Conservation (phyloP, 2,329 filamentous ascomycete species). For the Blastomyces silverae region DNA sequence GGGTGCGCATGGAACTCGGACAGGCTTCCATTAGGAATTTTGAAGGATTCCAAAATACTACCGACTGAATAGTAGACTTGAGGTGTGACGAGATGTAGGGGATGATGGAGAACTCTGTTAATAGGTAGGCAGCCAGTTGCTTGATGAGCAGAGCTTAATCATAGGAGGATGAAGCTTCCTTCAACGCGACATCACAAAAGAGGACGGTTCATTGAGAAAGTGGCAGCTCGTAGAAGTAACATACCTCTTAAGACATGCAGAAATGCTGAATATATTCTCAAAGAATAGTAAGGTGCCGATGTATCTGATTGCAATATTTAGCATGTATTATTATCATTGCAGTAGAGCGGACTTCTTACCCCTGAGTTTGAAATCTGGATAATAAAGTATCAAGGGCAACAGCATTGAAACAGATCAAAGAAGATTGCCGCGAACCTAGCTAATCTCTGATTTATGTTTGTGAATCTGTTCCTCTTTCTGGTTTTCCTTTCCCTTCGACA, state of each 20-base stretch:
- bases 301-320: too few relatives aligned
- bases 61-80: background rate
- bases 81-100: too few relatives aligned
- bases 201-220: too few relatives aligned
- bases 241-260: background rate
- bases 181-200: too few relatives aligned
- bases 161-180: too few relatives aligned
- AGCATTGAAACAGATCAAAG: background rate
- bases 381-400: background rate
- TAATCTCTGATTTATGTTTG: too few relatives aligned
- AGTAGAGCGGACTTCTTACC: background rate
- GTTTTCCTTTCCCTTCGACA: too few relatives aligned
- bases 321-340: background rate
- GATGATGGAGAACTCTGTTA: too few relatives aligned
- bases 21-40: background rate
- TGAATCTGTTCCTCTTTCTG: too few relatives aligned
- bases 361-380: background rate
- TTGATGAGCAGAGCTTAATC: too few relatives aligned
- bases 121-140: too few relatives aligned
- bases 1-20: slow-evolving; percentile 1
- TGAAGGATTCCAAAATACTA: background rate
- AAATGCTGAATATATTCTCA: background rate
- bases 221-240: background rate
- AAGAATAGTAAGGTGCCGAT: background rate
- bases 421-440: background rate